phyloP scores from a whole-genome alignment of 805 yeast genomes.

The Candida incommunis region DNA sequence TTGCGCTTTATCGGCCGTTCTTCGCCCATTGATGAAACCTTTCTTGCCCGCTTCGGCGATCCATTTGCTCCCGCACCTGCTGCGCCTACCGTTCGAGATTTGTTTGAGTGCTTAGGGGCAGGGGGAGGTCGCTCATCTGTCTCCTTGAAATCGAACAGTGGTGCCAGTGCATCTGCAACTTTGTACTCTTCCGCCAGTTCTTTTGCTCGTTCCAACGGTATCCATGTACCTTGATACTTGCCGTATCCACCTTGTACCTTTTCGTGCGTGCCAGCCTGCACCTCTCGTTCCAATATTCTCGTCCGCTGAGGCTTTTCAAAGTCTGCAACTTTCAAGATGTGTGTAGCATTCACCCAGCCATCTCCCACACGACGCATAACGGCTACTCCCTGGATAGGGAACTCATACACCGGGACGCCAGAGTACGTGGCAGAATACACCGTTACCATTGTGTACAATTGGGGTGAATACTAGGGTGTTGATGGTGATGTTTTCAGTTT shows the following conservation, averaged over 20 bases:
- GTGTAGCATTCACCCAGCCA: conserved; percentile 97
- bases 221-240: conserved; percentile 95
- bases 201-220: conserved; percentile 64
- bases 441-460: conserved; percentile 8
- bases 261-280: conserved; percentile 80
- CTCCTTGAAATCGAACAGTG: conserved; percentile 49
- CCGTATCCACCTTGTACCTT: conserved; percentile 97
- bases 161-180: conserved; percentile 45
- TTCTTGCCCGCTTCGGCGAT: conserved; percentile 10
- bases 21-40: conserved; percentile 4
- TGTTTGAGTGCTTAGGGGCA: conserved; percentile 34
- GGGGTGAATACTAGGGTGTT: too few relatives aligned
- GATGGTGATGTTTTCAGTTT: too few relatives aligned
- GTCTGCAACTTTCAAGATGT: conserved; percentile 81
- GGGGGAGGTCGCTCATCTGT: conserved; percentile 46
- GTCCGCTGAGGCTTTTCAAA: conserved; percentile 92
- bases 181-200: conserved; percentile 52
- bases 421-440: conserved; percentile 31
- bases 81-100: conserved; percentile 11
- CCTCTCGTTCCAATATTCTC: conserved; percentile 80
- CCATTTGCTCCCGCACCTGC: conserved; percentile 11
- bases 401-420: conserved; percentile 30
- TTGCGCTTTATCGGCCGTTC: conserved; percentile 1
- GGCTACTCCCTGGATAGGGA: conserved; percentile 55
- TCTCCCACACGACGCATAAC: conserved; percentile 84